A percentile compares a stretch with the other conserved stretches of the same genome.
Evolutionary conservation across 2,329 filamentous ascomycete genomes (phyloP).

Genomic region (Corniculantispora saksenae): DNA sequence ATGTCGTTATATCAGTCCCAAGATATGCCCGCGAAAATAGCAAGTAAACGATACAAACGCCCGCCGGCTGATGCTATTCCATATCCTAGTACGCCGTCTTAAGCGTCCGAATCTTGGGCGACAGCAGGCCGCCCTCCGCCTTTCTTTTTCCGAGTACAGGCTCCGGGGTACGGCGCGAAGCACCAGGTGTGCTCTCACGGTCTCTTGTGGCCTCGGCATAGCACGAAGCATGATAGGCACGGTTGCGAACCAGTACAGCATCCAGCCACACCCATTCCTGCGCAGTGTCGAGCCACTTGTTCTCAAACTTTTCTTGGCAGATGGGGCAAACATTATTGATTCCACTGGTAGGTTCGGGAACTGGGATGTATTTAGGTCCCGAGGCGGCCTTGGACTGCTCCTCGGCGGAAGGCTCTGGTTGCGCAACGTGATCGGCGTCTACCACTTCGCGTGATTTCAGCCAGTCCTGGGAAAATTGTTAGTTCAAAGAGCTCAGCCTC

Average conservation of each 20-base stretch:
- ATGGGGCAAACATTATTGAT: slow-evolving; percentile 85
- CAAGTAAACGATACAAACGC: not conserved
- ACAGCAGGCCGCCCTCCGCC: slow-evolving; percentile 59
- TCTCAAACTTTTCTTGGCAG: slow-evolving; percentile 93
- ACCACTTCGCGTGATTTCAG: slow-evolving; percentile 79
- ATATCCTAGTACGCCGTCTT: slow-evolving; percentile 14
- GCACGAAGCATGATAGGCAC: slow-evolving; percentile 88
- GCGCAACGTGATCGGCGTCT: slow-evolving; percentile 57
- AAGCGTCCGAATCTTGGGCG: slow-evolving; percentile 35
- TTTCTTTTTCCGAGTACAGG: slow-evolving; percentile 73
- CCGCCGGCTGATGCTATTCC: not conserved
- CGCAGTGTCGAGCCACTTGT: slow-evolving; percentile 85
- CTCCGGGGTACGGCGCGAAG: too few relatives aligned
- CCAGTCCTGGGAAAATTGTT: slow-evolving; percentile 68
- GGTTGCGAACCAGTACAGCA: slow-evolving; percentile 72
- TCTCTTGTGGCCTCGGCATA: slow-evolving; percentile 78
- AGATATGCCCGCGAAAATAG: not conserved
- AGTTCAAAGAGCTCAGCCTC: slow-evolving; percentile 22
- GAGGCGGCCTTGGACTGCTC: slow-evolving; percentile 46
- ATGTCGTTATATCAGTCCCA: not conserved
- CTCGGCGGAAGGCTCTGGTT: slow-evolving; percentile 38
- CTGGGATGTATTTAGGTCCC: slow-evolving; percentile 73
- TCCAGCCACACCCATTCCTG: slow-evolving; percentile 98
- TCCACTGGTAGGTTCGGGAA: slow-evolving; percentile 74
- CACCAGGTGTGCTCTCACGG: slow-evolving; percentile 49